Percentiles rank a stretch among this genome's conserved stretches.
These are phyloP conservation scores for Syzygium oleosum DNA, from an alignment of 345 rosid genomes.

Conservation along the genomic window DNA sequence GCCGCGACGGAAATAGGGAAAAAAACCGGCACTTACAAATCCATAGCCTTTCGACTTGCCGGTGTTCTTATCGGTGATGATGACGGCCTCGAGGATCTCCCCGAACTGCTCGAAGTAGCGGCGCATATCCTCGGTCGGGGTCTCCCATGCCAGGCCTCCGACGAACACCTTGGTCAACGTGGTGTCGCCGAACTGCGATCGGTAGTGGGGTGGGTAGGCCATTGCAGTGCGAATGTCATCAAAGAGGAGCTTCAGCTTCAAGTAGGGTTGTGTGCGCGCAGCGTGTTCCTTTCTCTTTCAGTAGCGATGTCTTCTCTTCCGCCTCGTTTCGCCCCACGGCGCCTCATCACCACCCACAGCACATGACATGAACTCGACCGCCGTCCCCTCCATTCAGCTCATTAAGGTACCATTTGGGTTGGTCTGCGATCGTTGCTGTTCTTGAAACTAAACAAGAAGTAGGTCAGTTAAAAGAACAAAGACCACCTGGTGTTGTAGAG, in stretches of 20 bases:
- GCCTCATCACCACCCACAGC: background rate
- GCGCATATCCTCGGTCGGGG: constrained; percentile 80
- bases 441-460: background rate
- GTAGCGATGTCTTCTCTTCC: constrained; percentile 3
- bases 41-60: constrained; percentile 96
- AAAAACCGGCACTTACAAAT: constrained; percentile 43
- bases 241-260: background rate
- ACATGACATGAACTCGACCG: background rate
- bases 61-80: constrained; percentile 70
- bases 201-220: constrained; percentile 61
- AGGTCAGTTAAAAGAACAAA: background rate
- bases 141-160: constrained; percentile 97
- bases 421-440: background rate
- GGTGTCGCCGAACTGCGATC: constrained; percentile 92
- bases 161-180: constrained; percentile 83
- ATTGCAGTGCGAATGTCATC: constrained; percentile 8
- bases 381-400: background rate
- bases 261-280: background rate
- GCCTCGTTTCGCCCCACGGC: background rate
- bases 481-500: background rate
- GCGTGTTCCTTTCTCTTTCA: constrained; percentile 3
- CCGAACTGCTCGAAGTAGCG: constrained; percentile 83
- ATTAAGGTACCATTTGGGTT: background rate
- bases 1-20: background rate
- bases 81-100: constrained; percentile 93